A percentile compares a stretch with the other conserved stretches of the same genome.
phyloP scores from a whole-genome alignment of 1,284 basidiomycete species.

The Ganoderma boninense region DNA sequence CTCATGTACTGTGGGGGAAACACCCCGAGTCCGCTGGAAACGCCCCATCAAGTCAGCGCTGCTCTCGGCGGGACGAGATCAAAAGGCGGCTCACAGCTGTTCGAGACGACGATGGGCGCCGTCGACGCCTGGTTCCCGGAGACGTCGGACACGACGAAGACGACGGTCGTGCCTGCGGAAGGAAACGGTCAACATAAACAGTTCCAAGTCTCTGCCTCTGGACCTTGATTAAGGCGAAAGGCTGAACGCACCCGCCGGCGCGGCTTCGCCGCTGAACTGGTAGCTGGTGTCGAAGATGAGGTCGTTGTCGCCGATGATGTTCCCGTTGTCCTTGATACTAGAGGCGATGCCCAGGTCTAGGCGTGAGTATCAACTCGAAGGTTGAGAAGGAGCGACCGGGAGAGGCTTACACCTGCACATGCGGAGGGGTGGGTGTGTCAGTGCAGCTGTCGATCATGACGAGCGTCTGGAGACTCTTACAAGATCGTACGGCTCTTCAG shows the following conservation, averaged over 20 bases:
- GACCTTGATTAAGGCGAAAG: too few species aligned
- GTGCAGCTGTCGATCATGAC: background rate
- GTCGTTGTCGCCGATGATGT: background rate
- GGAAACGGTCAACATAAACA: too few species aligned
- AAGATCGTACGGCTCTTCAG: background rate
- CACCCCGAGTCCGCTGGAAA: background rate
- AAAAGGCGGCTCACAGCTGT: background rate
- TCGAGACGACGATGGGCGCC: background rate
- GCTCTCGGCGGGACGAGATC: background rate
- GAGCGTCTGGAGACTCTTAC: background rate
- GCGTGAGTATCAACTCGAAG: background rate
- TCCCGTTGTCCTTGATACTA: background rate
- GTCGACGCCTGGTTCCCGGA: background rate
- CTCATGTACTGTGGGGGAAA: background rate
- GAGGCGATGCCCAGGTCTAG: too few species aligned
- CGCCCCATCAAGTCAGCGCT: background rate
- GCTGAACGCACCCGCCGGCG: background rate
- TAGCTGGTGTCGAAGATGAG: background rate
- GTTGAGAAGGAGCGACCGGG: background rate
- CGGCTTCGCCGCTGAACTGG: background rate
- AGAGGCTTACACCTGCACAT: background rate
- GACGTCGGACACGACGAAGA: background rate
- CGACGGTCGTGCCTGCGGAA: background rate
- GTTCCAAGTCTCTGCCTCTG: too few species aligned
- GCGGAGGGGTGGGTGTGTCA: background rate